Conservation (phyloP, 2,329 filamentous ascomycete genomes). For the Chlorencoelia australis region DNA sequence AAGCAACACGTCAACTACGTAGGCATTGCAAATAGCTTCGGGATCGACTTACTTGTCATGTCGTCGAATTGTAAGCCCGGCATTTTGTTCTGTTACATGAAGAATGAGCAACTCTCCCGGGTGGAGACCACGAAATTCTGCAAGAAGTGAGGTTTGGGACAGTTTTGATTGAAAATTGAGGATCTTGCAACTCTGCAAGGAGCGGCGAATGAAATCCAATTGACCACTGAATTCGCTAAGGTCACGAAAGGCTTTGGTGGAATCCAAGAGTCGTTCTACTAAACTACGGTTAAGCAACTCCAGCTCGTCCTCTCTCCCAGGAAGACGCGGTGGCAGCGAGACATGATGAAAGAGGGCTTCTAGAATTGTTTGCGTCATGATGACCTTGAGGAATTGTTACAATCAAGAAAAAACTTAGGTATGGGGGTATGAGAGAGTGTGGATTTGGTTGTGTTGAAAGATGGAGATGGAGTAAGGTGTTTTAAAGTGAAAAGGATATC, state of each 20-base stretch:
- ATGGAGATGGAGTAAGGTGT: too few species aligned
- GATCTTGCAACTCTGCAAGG: slow-evolving; percentile 6
- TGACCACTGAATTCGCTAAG: neutral
- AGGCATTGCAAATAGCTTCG: neutral
- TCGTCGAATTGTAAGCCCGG: slow-evolving; percentile 34
- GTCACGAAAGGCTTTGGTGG: slow-evolving; percentile 1
- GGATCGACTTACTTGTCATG: slow-evolving; percentile 23
- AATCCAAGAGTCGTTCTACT: slow-evolving; percentile 6
- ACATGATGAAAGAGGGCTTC: slow-evolving; percentile 17
- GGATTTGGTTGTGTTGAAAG: too few species aligned
- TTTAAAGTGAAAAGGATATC: too few species aligned
- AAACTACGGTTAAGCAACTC: slow-evolving; percentile 6
- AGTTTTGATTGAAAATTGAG: slow-evolving; percentile 9
- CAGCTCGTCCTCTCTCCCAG: slow-evolving; percentile 12
- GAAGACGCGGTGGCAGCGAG: slow-evolving; percentile 14
- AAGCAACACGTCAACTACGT: slow-evolving; percentile 4
- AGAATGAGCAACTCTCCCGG: slow-evolving; percentile 31
- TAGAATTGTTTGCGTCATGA: neutral
- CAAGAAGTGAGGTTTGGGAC: slow-evolving; percentile 19
- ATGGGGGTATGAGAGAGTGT: too few species aligned
- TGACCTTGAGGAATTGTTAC: neutral
- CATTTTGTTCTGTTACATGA: slow-evolving; percentile 39
- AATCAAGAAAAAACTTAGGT: neutral
- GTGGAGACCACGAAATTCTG: slow-evolving; percentile 23
- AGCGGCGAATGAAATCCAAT: slow-evolving; percentile 7